These are phyloP conservation scores for Wickerhamiella dianesei DNA, from an alignment of 805 yeast genomes.

Conservation along the genomic window DNA sequence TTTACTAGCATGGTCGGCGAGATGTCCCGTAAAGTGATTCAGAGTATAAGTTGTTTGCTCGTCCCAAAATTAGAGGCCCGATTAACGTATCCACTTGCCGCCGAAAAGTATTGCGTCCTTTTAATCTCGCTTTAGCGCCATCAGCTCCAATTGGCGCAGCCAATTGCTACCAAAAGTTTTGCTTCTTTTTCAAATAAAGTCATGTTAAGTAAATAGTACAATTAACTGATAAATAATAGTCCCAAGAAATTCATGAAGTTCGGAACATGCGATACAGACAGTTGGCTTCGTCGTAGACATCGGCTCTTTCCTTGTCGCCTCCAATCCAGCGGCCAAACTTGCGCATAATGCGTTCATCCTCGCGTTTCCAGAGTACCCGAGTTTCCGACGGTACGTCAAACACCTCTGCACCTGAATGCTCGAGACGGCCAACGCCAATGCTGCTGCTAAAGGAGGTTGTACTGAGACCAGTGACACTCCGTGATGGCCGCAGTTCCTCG, in stretches of 20 bases:
- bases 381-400: conserved; percentile 13
- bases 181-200: too few relatives aligned
- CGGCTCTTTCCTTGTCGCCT: conserved; percentile 15
- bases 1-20: too few relatives aligned
- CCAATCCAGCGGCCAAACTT: conserved; percentile 22
- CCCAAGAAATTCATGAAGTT: neutral
- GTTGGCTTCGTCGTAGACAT: conserved; percentile 2
- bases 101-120: too few relatives aligned
- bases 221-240: too few relatives aligned
- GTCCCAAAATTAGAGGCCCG: too few relatives aligned
- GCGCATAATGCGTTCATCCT: conserved; percentile 20
- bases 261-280: conserved; percentile 1
- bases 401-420: conserved; percentile 14
- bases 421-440: conserved; percentile 15
- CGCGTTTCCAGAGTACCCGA: conserved; percentile 18
- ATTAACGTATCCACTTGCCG: too few relatives aligned
- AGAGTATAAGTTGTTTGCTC: too few relatives aligned
- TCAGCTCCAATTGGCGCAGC: too few relatives aligned
- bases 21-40: too few relatives aligned
- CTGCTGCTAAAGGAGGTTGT: conserved; percentile 7
- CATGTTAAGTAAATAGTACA: too few relatives aligned
- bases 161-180: too few relatives aligned
- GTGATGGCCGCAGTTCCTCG: conserved; percentile 10
- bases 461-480: conserved; percentile 7
- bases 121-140: too few relatives aligned